Conservation (phyloP, 169 alveolate species). For the Miamiensis avidus region DNA sequence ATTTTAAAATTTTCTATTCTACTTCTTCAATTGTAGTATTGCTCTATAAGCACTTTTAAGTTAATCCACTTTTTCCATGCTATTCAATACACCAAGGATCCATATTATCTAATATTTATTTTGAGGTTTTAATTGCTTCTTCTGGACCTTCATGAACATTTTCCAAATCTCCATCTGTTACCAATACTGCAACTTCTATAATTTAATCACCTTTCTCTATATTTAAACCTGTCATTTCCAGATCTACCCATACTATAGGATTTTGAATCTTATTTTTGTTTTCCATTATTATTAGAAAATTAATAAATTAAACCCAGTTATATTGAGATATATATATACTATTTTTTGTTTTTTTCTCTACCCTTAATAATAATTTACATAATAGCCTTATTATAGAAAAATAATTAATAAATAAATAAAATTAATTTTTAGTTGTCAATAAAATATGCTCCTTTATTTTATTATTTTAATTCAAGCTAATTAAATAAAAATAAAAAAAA, state of each 20-base stretch:
- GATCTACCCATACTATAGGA: constrained; percentile 69
- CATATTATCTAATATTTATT: constrained; percentile 56
- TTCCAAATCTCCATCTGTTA: constrained; percentile 65
- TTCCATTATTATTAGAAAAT: neutral
- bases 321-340: too few species aligned
- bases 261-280: too few species aligned
- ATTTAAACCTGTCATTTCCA: constrained; percentile 83
- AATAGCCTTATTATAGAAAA: too few species aligned
- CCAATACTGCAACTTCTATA: constrained; percentile 77
- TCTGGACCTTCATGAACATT: constrained; percentile 63
- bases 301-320: too few species aligned
- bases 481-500: too few species aligned
- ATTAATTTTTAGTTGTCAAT: too few species aligned
- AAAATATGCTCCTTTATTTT: too few species aligned
- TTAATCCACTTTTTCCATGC: constrained; percentile 67
- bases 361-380: too few species aligned
- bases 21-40: neutral
- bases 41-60: neutral
- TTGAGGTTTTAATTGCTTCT: constrained; percentile 54
- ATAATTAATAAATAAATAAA: too few species aligned
- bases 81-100: constrained; percentile 64
- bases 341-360: too few species aligned
- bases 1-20: neutral
- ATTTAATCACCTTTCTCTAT: constrained; percentile 51
- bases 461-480: too few species aligned